Evolutionary conservation across 148 eudicot species (phyloP).

Genomic region (Dysphania ambrosioides): DNA sequence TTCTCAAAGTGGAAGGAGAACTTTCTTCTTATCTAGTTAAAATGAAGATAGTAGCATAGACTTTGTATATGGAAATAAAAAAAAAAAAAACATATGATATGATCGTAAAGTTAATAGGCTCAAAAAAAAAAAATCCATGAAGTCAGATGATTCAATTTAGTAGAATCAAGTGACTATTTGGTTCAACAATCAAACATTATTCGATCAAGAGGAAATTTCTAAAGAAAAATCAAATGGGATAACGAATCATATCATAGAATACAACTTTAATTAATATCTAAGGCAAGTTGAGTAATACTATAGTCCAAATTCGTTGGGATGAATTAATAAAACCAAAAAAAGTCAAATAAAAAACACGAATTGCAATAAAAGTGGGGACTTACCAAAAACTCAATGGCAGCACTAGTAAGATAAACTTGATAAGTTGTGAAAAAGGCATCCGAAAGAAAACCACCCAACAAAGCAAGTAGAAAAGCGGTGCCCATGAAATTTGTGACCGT

Average conservation of each 20-base stretch:
- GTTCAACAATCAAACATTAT: background rate
- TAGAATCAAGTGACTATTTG: background rate
- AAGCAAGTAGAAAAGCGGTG: constrained; percentile 68
- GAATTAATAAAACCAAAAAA: background rate
- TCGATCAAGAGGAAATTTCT: background rate
- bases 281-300: background rate
- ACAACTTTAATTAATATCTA: background rate
- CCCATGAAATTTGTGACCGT: constrained; percentile 83
- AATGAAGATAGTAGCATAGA: too few species aligned
- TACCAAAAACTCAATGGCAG: constrained; percentile 60
- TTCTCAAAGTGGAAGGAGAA: too few species aligned
- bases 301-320: background rate
- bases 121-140: background rate
- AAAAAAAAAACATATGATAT: too few species aligned
- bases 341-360: background rate
- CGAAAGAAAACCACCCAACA: constrained; percentile 70
- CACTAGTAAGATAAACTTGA: constrained; percentile 49
- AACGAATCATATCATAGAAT: background rate
- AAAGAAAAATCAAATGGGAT: background rate
- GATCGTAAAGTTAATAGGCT: too few species aligned
- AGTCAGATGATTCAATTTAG: background rate
- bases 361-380: background rate
- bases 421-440: constrained; percentile 66
- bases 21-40: too few species aligned
- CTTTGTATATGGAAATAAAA: too few species aligned